Evolutionary conservation across 495 filamentous ascomycete species (phyloP), one percentile per base, ranked within the genome.

Genomic region (Glarea lozoyensis): DNA sequence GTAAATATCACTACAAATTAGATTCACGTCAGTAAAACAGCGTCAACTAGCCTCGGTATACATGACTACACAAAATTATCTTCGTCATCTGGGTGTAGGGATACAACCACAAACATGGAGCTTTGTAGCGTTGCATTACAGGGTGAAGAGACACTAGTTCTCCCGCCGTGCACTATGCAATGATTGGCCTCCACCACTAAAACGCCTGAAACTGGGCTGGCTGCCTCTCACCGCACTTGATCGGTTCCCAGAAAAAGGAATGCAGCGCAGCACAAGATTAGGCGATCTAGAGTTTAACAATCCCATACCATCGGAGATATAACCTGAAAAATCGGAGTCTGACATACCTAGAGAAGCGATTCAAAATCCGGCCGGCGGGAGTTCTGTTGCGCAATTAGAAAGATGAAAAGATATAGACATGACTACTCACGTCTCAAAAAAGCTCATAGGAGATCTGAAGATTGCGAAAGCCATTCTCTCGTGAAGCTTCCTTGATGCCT

Each of bases 391-490:
- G 17, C 29, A n/a, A 39, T 45, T 39, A 53, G 33, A 19, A 27
- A 12, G 37, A 13, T 29, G 6, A 23, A 16, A 6, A 35, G 15
- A 9, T 35, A 11, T 11, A 25, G 25, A n/a, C 37, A 40, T 12
- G 5, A 18, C 5, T 1, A 48, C 48, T 29, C 33, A 55, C 10
- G 90, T 95, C 61, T 99, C 93, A 52, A 99, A 99, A 64, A 99
- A 99, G 53, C 76, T 88, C 93, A 99, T 99, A 18, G 93, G 93
- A 12, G 88, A 92, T 56, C 92, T 79, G 70, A 99, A 99, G 53
- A 97, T 97, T 4, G 93, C 87, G 52, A 84, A 88, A 32, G 93
- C 93, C 93, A 99, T 99, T 45, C 86, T 78, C 64, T 99, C 90
- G 60, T 99, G 93, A 20, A 99, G 74, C 63, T 97, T 97, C 15